Evolutionary conservation across 257 asterid genomes (phyloP).

Genomic region (Thymus mandschuricus): DNA sequence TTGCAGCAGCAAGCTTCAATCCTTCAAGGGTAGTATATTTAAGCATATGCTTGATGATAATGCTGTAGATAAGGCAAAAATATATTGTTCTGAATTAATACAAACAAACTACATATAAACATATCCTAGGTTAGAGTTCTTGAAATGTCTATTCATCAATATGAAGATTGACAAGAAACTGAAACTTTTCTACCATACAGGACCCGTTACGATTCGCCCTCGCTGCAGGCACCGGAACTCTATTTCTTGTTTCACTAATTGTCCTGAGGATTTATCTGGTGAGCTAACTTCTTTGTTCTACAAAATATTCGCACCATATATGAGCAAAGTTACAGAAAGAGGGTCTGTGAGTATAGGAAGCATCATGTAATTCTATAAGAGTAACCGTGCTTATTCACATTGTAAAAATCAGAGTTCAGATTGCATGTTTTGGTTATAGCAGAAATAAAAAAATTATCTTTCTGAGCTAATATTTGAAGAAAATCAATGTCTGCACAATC

Average conservation of each 20-base stretch:
- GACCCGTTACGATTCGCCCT: slow-evolving; percentile 75
- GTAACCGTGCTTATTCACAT: slow-evolving; percentile 12
- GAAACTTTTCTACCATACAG: slow-evolving; percentile 44
- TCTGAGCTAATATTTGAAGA: background rate
- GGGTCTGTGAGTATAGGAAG: background rate
- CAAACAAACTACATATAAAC: background rate
- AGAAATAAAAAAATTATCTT: background rate
- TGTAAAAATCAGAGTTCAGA: background rate
- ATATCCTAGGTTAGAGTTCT: background rate
- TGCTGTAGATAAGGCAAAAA: background rate
- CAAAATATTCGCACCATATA: background rate
- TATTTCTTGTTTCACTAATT: slow-evolving; percentile 74
- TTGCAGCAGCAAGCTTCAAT: slow-evolving; percentile 84
- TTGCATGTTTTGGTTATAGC: background rate
- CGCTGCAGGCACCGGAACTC: slow-evolving; percentile 86
- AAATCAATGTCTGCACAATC: slow-evolving; percentile 4
- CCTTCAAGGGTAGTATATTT: slow-evolving; percentile 58
- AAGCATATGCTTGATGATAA: no score
- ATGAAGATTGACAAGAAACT: slow-evolving; percentile 15
- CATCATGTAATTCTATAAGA: no score
- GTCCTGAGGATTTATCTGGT: slow-evolving; percentile 93
- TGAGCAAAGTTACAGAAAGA: slow-evolving; percentile 3
- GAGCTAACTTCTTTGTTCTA: slow-evolving; percentile 17
- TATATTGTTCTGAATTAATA: background rate
- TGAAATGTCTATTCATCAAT: slow-evolving; percentile 6